Evolutionary conservation across 176 grass and related monocot genomes (phyloP).

Genomic region (Sorghum bicolor): Sorghum_bicolor_NCBIv3 NC_012871.2:62572501-62573000

Average conservation of each 20-base stretch:
- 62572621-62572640: constrained; percentile 39
- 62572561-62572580: neutral
- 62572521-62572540: neutral
- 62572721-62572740: constrained; percentile 71
- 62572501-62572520: constrained; percentile 6
- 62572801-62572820: constrained; percentile 29
- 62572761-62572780: constrained; percentile 64
- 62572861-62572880: constrained; percentile 49
- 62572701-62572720: constrained; percentile 49
- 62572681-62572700: constrained; percentile 18
- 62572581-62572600: neutral
- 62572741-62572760: constrained; percentile 68
- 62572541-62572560: neutral
- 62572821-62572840: constrained; percentile 59
- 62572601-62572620: constrained; percentile 55
- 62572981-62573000: constrained; percentile 57
- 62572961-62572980: constrained; percentile 56
- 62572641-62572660: neutral
- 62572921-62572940: constrained; percentile 64
- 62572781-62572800: constrained; percentile 71
- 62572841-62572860: constrained; percentile 72
- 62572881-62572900: constrained; percentile 52
- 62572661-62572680: neutral
- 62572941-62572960: constrained; percentile 71
- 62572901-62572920: constrained; percentile 57